A percentile compares a stretch with the other conserved stretches of the same genome.
phyloP scores from a whole-genome alignment of 257 asterid species.

The Ehretia macrophylla region DNA sequence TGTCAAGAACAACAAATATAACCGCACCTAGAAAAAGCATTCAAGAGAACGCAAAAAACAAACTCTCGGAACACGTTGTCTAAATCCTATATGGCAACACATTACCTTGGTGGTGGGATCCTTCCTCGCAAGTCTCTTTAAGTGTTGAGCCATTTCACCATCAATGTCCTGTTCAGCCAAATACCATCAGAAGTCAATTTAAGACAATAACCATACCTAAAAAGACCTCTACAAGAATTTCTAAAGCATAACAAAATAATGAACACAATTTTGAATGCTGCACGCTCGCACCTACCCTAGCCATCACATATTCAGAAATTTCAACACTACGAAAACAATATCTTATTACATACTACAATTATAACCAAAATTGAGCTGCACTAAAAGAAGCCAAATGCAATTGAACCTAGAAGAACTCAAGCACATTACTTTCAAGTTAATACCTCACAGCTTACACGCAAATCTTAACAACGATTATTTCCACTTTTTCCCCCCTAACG shows the following conservation, averaged over 20 bases:
- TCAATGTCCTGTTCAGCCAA: conserved; percentile 59
- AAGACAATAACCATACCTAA: not conserved
- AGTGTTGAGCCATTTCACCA: conserved; percentile 79
- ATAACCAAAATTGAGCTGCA: not conserved
- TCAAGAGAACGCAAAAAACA: no score
- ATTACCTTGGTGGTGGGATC: conserved; percentile 91
- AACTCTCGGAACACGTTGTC: no score
- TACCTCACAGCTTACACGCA: not conserved
- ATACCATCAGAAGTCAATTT: conserved; percentile 5
- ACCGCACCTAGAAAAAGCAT: no score
- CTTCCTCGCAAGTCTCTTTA: conserved; percentile 90
- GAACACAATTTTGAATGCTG: not conserved
- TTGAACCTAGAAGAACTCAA: not conserved
- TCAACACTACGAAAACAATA: not conserved
- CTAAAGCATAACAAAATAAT: no score
- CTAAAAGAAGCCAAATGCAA: not conserved
- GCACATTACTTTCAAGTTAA: no score
- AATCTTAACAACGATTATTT: not conserved
- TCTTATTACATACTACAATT: not conserved
- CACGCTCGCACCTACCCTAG: not conserved
- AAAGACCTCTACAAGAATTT: not conserved
- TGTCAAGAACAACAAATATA: not conserved
- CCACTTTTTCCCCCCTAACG: no score
- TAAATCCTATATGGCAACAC: not conserved
- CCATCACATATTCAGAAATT: not conserved